A percentile compares a stretch with the other conserved stretches of the same genome.
Conservation (phyloP, 768 basidiomycete genomes). For the Serendipita sp. region DNA sequence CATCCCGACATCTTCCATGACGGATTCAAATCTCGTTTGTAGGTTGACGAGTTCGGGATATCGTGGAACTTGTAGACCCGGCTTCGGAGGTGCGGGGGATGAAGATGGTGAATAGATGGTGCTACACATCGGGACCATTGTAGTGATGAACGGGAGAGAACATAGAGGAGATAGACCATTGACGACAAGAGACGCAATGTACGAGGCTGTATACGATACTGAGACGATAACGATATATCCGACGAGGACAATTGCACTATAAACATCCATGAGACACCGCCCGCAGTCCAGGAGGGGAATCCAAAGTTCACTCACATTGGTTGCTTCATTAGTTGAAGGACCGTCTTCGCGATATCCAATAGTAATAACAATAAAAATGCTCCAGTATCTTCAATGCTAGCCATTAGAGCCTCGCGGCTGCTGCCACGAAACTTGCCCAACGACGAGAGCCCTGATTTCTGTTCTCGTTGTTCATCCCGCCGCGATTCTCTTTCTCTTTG, state of each 20-base stretch:
- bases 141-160: background rate
- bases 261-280: background rate
- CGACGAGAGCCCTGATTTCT: too few species aligned
- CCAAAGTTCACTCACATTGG: background rate
- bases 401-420: background rate
- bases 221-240: constrained; percentile 1
- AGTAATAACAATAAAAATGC: background rate
- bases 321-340: constrained; percentile 4
- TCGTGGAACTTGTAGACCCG: background rate
- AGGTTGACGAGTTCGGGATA: background rate
- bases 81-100: background rate
- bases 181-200: background rate
- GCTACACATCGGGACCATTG: background rate
- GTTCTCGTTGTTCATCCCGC: too few species aligned
- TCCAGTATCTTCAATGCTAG: background rate
- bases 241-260: background rate
- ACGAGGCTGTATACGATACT: background rate
- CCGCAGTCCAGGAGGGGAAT: background rate
- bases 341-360: constrained; percentile 1
- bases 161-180: background rate
- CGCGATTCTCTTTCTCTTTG: too few species aligned
- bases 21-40: background rate
- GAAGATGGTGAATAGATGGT: background rate
- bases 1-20: background rate
- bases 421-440: background rate